Percentiles rank a stretch among this genome's conserved stretches.
These are phyloP conservation scores for Collariella sp. DNA, from an alignment of 495 filamentous ascomycete genomes.

Conservation along the genomic window DNA sequence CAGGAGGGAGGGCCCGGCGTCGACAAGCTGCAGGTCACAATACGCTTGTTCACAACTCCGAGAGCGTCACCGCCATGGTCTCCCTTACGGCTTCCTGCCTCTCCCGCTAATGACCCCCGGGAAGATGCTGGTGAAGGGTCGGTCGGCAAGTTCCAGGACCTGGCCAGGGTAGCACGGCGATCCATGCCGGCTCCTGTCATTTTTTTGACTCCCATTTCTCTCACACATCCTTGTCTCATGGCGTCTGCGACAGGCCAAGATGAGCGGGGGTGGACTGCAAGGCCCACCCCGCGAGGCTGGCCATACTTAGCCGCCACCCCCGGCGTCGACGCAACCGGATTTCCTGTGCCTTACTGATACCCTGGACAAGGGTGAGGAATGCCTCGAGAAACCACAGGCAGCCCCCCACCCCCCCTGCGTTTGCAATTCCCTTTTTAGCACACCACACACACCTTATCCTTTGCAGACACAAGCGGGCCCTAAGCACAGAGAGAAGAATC, in stretches of 20 bases:
- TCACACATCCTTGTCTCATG: too few relatives aligned
- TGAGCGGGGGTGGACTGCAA: too few relatives aligned
- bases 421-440: constrained; percentile 15
- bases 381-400: constrained; percentile 13
- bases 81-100: constrained; percentile 3
- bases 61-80: constrained; percentile 1
- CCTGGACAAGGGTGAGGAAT: constrained; percentile 9
- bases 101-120: not conserved
- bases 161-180: not conserved
- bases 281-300: constrained; percentile 3
- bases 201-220: not conserved
- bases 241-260: too few relatives aligned
- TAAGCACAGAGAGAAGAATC: constrained; percentile 15
- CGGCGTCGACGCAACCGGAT: constrained; percentile 1
- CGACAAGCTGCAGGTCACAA: constrained; percentile 16
- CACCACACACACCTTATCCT: not conserved
- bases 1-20: not conserved
- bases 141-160: not conserved
- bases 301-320: not conserved
- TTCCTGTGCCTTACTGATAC: not conserved
- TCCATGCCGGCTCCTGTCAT: not conserved
- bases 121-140: not conserved
- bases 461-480: constrained; percentile 20
- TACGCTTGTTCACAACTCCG: constrained; percentile 1
- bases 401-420: constrained; percentile 10